phyloP scores from a whole-genome alignment of 306 rosid species.

The Fragaria ananassa region DNA sequence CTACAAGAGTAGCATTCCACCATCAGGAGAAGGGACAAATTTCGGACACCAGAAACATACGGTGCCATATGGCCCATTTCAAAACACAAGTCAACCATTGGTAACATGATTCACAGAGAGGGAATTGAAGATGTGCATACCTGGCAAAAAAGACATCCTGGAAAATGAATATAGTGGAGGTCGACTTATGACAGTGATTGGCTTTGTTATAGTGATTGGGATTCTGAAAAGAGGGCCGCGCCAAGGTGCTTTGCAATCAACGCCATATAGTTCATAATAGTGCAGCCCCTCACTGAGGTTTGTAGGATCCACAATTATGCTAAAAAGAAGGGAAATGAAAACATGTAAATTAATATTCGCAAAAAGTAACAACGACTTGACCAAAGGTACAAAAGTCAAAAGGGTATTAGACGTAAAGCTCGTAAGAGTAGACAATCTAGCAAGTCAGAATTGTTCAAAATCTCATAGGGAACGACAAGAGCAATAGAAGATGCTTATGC shows the following conservation, averaged over 20 bases:
- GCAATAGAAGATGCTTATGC: background rate
- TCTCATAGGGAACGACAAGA: background rate
- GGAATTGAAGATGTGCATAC: slow-evolving; percentile 34
- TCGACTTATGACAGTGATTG: slow-evolving; percentile 50
- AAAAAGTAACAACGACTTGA: slow-evolving; percentile 8
- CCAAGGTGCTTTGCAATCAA: slow-evolving; percentile 96
- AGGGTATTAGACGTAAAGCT: background rate
- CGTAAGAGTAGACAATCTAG: background rate
- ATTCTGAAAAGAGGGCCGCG: slow-evolving; percentile 96
- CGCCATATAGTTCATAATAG: slow-evolving; percentile 77
- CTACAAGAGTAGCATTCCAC: slow-evolving; percentile 40
- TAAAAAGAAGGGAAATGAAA: slow-evolving; percentile 39
- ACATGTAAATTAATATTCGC: slow-evolving; percentile 15
- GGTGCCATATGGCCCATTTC: slow-evolving; percentile 2
- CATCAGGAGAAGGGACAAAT: slow-evolving; percentile 24
- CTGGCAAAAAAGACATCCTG: slow-evolving; percentile 77
- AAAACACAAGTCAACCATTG: slow-evolving; percentile 8
- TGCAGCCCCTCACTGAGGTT: slow-evolving; percentile 81
- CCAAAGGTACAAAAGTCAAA: background rate
- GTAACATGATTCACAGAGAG: slow-evolving; percentile 17
- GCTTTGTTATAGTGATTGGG: slow-evolving; percentile 85
- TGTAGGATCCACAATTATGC: slow-evolving; percentile 82
- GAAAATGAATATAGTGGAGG: slow-evolving; percentile 67
- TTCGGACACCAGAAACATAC: slow-evolving; percentile 16
- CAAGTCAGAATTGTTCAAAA: background rate